Base-by-base conservation (phyloP, 768 basidiomycete species). In the Tulasnella sp. region DNA sequence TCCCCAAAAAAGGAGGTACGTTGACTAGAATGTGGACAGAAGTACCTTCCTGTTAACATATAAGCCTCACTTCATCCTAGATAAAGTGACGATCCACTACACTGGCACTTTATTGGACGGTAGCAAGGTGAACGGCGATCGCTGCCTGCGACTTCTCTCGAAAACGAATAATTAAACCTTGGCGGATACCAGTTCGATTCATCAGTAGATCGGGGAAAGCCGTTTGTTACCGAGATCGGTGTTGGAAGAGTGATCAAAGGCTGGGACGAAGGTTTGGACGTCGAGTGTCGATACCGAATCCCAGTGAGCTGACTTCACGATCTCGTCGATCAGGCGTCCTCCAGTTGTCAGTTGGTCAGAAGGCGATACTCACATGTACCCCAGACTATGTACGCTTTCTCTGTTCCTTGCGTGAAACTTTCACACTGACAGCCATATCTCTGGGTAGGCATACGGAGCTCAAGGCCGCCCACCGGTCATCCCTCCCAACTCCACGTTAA, bases 201-300 rank as follows among this genome's bases (percentile, higher is more conserved):
- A 34, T 80, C 79, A 34, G 37, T 75, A 37, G 81, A 81, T 82
- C 93, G 93, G 49, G 84, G 85, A 0, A 2, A 3, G 0, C 88
- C 93, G 0, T 94, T 95, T 82, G 80, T 83, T 78, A 93, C 91
- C 2, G 81, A 88, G 81, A 94, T 94, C 78, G 93, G 94, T 67
- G 85, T 89, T n/a, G 91, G 92, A 11, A 89, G 90, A 81, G 94
- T 96, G 67, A 95, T 96, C 84, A 91, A 86, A 81, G 93, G 94
- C 42, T 96, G 94, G 94, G 94, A 95, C 80, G 93, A 94, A 82
- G 94, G 94, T 91, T 79, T 79, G 86, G 17, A 8, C 42, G 38
- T 36, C 11, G 17, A 45, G 68, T 22, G 36, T 12, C 6, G 71
- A 36, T 11, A 17, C 68, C n/a, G 54, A 34, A 1, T 76, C 78